Percentiles rank a stretch among this genome's conserved stretches.
These are phyloP conservation scores for Solanum hybrid DNA, from an alignment of 305 asterid genomes.

Conservation along the genomic window DNA sequence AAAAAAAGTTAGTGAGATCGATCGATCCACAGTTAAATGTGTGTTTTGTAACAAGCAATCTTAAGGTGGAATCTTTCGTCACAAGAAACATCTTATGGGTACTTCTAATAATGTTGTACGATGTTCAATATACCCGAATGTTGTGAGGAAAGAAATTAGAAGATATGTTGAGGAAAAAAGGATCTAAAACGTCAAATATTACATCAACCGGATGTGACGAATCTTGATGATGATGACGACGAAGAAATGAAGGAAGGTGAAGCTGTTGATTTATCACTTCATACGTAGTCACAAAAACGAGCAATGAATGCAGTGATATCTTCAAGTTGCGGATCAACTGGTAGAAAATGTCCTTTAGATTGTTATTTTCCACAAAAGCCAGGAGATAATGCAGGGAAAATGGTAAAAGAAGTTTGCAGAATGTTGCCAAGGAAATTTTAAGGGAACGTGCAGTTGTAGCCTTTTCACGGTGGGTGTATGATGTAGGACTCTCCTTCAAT, in stretches of 20 bases:
- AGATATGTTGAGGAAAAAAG: too few relatives aligned
- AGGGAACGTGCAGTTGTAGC: not conserved
- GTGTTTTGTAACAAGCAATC: not conserved
- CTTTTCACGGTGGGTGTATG: not conserved
- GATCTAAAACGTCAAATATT: not conserved
- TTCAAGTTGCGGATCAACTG: not conserved
- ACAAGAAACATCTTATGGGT: too few relatives aligned
- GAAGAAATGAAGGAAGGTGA: not conserved
- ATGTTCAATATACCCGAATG: not conserved
- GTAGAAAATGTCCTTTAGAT: not conserved
- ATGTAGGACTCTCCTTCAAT: not conserved
- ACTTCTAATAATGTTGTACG: not conserved
- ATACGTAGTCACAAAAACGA: not conserved
- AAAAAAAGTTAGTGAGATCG: too few relatives aligned
- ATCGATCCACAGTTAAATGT: not conserved
- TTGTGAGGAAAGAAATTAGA: not conserved
- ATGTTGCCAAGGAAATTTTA: not conserved
- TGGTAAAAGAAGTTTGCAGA: too few relatives aligned
- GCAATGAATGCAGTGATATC: not conserved
- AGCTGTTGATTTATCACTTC: too few relatives aligned
- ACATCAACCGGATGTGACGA: too few relatives aligned
- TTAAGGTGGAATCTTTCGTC: not conserved
- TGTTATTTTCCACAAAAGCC: not conserved
- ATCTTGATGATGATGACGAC: not conserved
- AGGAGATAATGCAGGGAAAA: not conserved